These are phyloP conservation scores for Pseudogymnoascus sp. DNA, from an alignment of 2,329 filamentous ascomycete genomes.

Conservation along the genomic window DNA sequence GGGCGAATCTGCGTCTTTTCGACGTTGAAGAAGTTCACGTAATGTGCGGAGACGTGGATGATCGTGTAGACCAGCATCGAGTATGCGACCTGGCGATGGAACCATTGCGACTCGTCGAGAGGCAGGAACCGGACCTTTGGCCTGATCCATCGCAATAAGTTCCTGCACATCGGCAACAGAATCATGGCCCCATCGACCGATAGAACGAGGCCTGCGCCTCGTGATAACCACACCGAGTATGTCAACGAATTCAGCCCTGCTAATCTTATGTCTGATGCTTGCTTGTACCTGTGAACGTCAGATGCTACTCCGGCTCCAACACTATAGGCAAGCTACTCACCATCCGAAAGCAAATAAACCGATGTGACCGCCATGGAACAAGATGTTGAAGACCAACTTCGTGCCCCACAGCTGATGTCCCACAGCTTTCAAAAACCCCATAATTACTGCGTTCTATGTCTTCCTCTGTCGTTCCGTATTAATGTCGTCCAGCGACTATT, in stretches of 20 bases:
- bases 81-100: conserved; percentile 92
- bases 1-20: conserved; percentile 77
- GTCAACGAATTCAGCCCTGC: conserved; percentile 71
- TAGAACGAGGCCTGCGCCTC: conserved; percentile 82
- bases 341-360: conserved; percentile 79
- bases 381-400: conserved; percentile 71
- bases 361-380: conserved; percentile 76
- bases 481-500: conserved; percentile 26
- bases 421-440: conserved; percentile 28
- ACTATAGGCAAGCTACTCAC: conserved; percentile 38
- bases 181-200: conserved; percentile 82
- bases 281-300: conserved; percentile 60
- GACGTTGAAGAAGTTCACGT: conserved; percentile 98
- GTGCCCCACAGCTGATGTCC: conserved; percentile 60
- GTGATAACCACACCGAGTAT: conserved; percentile 92
- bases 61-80: conserved; percentile 75
- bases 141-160: conserved; percentile 73
- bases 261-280: conserved; percentile 60
- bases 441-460: conserved; percentile 17
- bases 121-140: conserved; percentile 85
- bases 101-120: conserved; percentile 95
- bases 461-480: conserved; percentile 11
- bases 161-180: conserved; percentile 89
- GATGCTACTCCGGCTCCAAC: conserved; percentile 21
- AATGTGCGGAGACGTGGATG: conserved; percentile 73